Evolutionary conservation across 352 stramenopile genomes (phyloP).

Genomic region (Phytophthora syringae): DNA sequence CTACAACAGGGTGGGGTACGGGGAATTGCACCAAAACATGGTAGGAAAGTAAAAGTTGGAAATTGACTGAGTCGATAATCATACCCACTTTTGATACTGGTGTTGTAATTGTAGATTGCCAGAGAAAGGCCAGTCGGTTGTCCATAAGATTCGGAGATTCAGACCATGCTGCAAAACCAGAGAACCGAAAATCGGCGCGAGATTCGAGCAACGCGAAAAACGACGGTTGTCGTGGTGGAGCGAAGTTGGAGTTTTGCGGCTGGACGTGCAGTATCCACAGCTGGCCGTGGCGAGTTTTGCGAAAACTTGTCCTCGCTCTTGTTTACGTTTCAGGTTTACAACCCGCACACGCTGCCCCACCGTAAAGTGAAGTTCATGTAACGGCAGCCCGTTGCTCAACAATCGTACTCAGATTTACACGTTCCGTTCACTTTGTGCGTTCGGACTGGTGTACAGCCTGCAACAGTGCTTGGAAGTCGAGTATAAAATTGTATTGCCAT

Average conservation of each 20-base stretch:
- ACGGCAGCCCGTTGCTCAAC: background rate
- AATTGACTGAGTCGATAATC: background rate
- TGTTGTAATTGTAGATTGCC: background rate
- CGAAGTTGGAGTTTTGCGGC: too few species aligned
- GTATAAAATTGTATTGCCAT: too few species aligned
- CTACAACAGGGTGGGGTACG: background rate
- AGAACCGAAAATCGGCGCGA: background rate
- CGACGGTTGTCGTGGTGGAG: background rate
- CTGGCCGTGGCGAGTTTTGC: background rate
- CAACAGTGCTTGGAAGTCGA: background rate
- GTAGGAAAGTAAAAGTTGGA: background rate
- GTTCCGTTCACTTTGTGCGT: background rate
- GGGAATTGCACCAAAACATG: background rate
- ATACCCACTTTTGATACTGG: background rate
- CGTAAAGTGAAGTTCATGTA: too few species aligned
- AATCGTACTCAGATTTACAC: background rate
- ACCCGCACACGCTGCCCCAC: background rate
- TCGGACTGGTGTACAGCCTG: background rate
- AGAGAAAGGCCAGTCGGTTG: background rate
- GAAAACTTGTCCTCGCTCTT: background rate
- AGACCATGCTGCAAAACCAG: background rate
- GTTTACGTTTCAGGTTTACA: conserved; percentile 1
- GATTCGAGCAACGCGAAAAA: background rate
- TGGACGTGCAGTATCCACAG: background rate
- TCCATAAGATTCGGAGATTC: background rate